phyloP scores from a whole-genome alignment of 2,329 filamentous ascomycete genomes.

The Hypoxylon sp. region DNA sequence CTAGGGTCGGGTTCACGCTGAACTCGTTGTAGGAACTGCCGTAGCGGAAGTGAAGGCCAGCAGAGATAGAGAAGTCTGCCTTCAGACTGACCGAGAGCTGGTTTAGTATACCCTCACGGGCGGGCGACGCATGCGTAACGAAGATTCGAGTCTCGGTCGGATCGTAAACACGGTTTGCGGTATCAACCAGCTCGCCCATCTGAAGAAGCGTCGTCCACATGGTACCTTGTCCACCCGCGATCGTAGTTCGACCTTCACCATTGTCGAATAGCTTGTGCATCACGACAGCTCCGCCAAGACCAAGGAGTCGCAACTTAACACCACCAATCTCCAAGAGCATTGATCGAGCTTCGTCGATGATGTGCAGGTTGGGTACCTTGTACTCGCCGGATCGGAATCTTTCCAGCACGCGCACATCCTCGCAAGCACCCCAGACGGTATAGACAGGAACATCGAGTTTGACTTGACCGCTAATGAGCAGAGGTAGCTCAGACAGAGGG shows the following conservation, averaged over 20 bases:
- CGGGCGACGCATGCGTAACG: conserved; percentile 95
- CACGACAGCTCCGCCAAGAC: conserved; percentile 93
- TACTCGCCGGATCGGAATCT: conserved; percentile 98
- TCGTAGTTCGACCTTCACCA: conserved; percentile 95
- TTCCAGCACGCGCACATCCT: conserved; percentile 96
- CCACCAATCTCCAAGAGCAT: conserved; percentile 94
- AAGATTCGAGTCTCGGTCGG: conserved; percentile 97
- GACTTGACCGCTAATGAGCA: conserved; percentile 86
- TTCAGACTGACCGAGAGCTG: conserved; percentile 97
- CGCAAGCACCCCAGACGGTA: conserved; percentile 98
- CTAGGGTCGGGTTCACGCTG: conserved; percentile 95
- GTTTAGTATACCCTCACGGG: conserved; percentile 94
- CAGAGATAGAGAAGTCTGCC: conserved; percentile 97
- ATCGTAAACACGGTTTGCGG: conserved; percentile 97
- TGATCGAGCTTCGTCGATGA: conserved; percentile 97
- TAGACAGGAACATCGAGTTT: conserved; percentile 97
- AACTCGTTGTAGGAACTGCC: conserved; percentile 99
- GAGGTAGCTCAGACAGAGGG: conserved; percentile 89
- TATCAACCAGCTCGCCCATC: conserved; percentile 98
- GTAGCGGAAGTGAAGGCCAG: conserved; percentile 96
- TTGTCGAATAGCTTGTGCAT: conserved; percentile 99
- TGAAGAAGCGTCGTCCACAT: conserved; percentile 99
- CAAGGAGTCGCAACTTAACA: conserved; percentile 92
- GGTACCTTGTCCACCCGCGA: conserved; percentile 96
- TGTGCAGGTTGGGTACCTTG: conserved; percentile 96